These are phyloP conservation scores for Sporobolomyces pararoseus DNA, from an alignment of 768 basidiomycete genomes.

Conservation along the genomic window DNA sequence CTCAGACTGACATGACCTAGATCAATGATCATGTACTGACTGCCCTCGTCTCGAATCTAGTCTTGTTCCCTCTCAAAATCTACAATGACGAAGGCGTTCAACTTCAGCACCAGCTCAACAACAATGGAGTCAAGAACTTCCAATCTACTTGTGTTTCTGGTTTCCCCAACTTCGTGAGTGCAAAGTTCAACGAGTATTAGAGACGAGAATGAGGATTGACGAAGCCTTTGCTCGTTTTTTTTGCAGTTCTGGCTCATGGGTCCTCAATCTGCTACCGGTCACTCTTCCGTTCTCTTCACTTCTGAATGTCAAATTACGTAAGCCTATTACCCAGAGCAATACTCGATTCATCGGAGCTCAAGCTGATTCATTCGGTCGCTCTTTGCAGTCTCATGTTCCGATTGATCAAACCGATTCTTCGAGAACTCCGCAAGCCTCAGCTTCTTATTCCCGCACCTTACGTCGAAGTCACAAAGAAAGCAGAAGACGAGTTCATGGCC, in stretches of 20 bases:
- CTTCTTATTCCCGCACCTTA: conserved; percentile 17
- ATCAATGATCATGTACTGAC: background rate
- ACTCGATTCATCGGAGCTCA: background rate
- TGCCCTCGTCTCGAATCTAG: too few relatives aligned
- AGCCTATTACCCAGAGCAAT: background rate
- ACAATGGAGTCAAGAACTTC: conserved; percentile 33
- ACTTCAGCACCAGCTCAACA: conserved; percentile 37
- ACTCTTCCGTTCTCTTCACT: conserved; percentile 45
- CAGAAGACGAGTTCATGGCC: conserved; percentile 27
- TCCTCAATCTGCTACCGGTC: conserved; percentile 43
- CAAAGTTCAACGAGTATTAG: too few relatives aligned
- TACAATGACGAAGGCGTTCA: conserved; percentile 36
- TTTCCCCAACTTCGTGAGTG: conserved; percentile 37
- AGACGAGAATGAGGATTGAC: background rate
- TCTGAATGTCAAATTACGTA: conserved; percentile 36
- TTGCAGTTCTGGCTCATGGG: conserved; percentile 44
- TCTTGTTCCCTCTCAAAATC: conserved; percentile 40
- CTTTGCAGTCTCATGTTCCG: conserved; percentile 16
- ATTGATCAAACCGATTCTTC: conserved; percentile 35
- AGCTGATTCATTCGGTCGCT: background rate
- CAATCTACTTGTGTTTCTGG: conserved; percentile 24
- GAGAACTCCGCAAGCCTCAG: conserved; percentile 7
- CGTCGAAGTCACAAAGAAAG: conserved; percentile 42
- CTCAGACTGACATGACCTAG: background rate
- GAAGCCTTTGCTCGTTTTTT: background rate